Evolutionary conservation across 768 basidiomycete species (phyloP).

Genomic region (Calocybe cyanea): DNA sequence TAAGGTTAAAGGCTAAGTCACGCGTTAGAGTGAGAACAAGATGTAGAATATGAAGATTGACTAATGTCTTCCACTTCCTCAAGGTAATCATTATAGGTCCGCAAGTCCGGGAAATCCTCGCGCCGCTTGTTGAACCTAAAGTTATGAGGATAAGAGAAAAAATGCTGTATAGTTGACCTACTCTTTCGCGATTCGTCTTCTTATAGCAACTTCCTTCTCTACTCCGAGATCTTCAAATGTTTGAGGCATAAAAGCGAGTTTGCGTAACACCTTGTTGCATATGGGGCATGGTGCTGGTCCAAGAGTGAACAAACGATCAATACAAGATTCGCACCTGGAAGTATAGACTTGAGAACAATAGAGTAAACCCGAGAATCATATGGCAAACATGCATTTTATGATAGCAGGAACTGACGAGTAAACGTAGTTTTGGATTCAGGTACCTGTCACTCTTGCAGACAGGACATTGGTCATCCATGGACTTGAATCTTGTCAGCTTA

Average conservation of each 20-base stretch:
- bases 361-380: neutral
- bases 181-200: slow-evolving; percentile 88
- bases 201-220: slow-evolving; percentile 90
- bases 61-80: slow-evolving; percentile 93
- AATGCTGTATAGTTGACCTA: slow-evolving; percentile 25
- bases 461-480: slow-evolving; percentile 93
- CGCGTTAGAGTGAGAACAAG: slow-evolving; percentile 1
- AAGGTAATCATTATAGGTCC: slow-evolving; percentile 90
- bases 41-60: slow-evolving; percentile 18
- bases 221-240: slow-evolving; percentile 91
- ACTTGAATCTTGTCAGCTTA: slow-evolving; percentile 33
- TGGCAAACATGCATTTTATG: slow-evolving; percentile 84
- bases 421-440: slow-evolving; percentile 87
- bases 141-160: neutral
- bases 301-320: slow-evolving; percentile 92
- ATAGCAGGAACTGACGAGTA: slow-evolving; percentile 95
- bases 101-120: slow-evolving; percentile 81
- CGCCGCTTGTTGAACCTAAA: slow-evolving; percentile 88
- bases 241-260: slow-evolving; percentile 92
- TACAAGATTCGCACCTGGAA: slow-evolving; percentile 94
- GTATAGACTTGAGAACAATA: neutral
- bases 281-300: slow-evolving; percentile 96
- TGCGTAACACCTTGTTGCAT: slow-evolving; percentile 82
- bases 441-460: slow-evolving; percentile 97
- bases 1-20: slow-evolving; percentile 84